These are phyloP conservation scores for Mortierella alpina DNA, from an alignment of 192 early-diverging fungal species.

Conservation along the genomic window DNA sequence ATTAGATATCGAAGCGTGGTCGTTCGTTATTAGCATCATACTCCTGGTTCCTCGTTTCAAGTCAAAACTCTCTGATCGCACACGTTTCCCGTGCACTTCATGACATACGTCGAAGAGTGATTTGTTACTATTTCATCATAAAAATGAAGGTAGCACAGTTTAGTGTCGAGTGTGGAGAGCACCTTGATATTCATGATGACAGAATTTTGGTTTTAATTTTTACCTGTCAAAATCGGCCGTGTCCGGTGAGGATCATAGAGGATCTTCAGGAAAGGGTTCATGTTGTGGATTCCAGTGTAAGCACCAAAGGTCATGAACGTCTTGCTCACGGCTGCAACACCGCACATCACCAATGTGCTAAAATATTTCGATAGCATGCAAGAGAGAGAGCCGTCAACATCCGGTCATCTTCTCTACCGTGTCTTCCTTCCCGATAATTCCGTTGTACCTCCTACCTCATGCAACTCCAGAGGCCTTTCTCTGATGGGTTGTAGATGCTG, in stretches of 20 bases:
- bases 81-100: constrained; percentile 1
- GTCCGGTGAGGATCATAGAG: constrained; percentile 65
- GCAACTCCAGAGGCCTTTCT: constrained; percentile 26
- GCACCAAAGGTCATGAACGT: constrained; percentile 45
- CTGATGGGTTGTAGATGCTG: constrained; percentile 36
- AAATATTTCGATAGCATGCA: background rate
- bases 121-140: constrained; percentile 67
- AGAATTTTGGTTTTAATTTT: background rate
- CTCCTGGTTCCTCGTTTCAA: background rate
- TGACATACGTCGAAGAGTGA: constrained; percentile 71
- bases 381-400: background rate
- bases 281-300: constrained; percentile 58
- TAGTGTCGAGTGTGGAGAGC: background rate
- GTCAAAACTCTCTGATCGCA: background rate
- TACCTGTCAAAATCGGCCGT: constrained; percentile 74
- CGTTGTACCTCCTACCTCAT: constrained; percentile 15
- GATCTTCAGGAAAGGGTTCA: constrained; percentile 69
- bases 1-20: background rate
- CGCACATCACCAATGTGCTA: constrained; percentile 41
- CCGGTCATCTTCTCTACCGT: background rate
- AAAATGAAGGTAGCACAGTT: background rate
- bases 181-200: constrained; percentile 8
- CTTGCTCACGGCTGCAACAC: constrained; percentile 43
- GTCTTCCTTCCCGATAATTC: background rate
- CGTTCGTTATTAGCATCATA: background rate